Base-by-base conservation (phyloP, 345 rosid species). In the Excoecaria cochinchinensis region DNA sequence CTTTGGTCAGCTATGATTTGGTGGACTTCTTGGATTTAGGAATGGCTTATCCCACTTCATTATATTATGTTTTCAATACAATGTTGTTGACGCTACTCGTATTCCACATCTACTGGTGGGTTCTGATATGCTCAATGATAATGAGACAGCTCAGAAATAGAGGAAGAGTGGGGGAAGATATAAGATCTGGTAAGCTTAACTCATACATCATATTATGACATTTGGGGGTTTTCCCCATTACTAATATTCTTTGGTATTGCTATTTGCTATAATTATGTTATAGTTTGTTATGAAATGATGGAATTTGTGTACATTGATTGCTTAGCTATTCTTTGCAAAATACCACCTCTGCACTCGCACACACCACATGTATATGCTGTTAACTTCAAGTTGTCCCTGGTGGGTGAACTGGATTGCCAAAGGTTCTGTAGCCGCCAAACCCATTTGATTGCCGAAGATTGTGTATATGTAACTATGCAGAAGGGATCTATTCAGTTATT, bases 21-120 rank as follows among this genome's bases (percentile, higher is more conserved):
- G 75, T 40, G 79, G 78, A 73, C 65, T 74, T 59, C 75, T 77
- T 93, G 89, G 82, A 92, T 75, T 85, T 90, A 75, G 81, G 87
- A 36, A 72, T 85, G 77, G 47, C 64, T 69, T 82, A 82, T 66
- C 71, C 66, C 77, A 83, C 51, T 14, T 57, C 75, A 42, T 15
- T 88, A 77, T 95, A 91, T 87, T 95, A 95, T 77, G 80, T 84
- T 53, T 90, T 89, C 88, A 96, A 96, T 83, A 90, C 97, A 38
- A 77, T 93, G 98, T 76, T 96, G 79, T 82, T 96, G 85, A 91
- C 69, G 86, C 83, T 96, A 70, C 87, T 96, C 71, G 91, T 90
- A 40, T 96, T 93, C 91, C 99, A 96, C 82, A 79, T 93, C 64
- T 96, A 96, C 82, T 96, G 99, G 99, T 96, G 98, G 99, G 70